Evolutionary conservation across 192 early-diverging fungal species (phyloP), one percentile per base, ranked within the genome.

Genomic region (Rhizophlyctis rosea): DNA sequence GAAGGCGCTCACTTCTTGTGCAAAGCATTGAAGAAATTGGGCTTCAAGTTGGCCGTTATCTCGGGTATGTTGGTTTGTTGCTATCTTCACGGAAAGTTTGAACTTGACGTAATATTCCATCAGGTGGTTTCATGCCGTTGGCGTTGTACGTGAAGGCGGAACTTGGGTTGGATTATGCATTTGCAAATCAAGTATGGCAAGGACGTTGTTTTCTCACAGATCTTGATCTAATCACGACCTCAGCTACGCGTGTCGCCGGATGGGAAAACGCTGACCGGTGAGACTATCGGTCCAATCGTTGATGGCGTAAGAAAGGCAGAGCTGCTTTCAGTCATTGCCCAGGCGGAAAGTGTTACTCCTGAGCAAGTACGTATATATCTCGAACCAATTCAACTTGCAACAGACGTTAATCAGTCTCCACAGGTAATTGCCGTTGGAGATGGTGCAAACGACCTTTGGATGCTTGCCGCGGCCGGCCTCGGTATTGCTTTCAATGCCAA

Each of bases 401-500:
- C n/a, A n/a, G n/a, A n/a, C n/a, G n/a, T n/a, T n/a, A n/a, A 16
- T 52, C 50, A 16, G 32, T 14, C 31, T 30, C 32, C 7, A 5
- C 59, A 81, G 79, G 91, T 99, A 23, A 90, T 96, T 66, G 96
- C 96, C 11, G 90, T 99, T 0, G 96, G 96, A 31, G 96, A 99
- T 71, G 96, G 96, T 29, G 96, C 96, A 27, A 99, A 99, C 65
- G 96, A 99, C 73, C 71, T 99, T 62, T 82, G 85, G 71, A 99
- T 99, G 96, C 72, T 99, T 44, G 89, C 80, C 25, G 92, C 90
- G 55, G 89, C 94, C 50, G 95, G 96, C 44, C 73, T 96, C 4
- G 96, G 96, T 0, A 94, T 99, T 62, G 96, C 96, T 0, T 99
- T 94, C 72, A 96, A 97, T 60, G 96, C 96, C 16, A 99, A 99